Conservation (phyloP, 2,329 filamentous ascomycete genomes). For the Ascochyta pisi region DNA sequence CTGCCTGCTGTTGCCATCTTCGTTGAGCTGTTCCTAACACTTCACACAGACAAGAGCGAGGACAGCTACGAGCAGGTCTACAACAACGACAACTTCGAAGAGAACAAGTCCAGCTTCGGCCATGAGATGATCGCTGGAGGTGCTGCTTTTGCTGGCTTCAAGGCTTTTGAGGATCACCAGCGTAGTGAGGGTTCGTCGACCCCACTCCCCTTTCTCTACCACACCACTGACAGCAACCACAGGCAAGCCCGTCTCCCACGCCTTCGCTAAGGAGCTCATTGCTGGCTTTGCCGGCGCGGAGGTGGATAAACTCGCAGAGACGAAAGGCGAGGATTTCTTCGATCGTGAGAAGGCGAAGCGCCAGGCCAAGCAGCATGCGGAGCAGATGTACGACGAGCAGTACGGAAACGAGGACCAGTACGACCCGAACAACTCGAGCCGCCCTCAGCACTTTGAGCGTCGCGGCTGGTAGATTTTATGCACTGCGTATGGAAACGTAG, state of each 20-base stretch:
- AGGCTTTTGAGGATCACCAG: constrained; percentile 78
- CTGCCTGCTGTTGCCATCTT: background rate
- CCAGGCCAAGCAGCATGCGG: constrained; percentile 52
- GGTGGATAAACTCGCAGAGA: constrained; percentile 69
- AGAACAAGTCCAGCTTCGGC: constrained; percentile 68
- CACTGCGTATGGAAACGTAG: constrained; percentile 1
- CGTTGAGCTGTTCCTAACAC: constrained; percentile 1
- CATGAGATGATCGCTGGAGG: constrained; percentile 80
- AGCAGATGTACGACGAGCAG: constrained; percentile 59
- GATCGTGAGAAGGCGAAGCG: constrained; percentile 58
- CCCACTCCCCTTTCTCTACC: background rate
- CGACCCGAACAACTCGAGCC: constrained; percentile 52
- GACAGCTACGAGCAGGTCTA: constrained; percentile 64
- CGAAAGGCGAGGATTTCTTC: constrained; percentile 58
- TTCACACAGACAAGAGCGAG: constrained; percentile 57
- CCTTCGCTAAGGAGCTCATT: constrained; percentile 78
- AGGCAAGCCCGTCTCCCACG: constrained; percentile 75
- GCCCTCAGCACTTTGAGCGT: constrained; percentile 40
- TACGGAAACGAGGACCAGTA: constrained; percentile 53
- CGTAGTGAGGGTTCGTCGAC: constrained; percentile 67
- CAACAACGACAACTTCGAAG: constrained; percentile 52
- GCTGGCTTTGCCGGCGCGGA: constrained; percentile 68
- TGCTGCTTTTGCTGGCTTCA: constrained; percentile 80
- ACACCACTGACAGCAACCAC: background rate
- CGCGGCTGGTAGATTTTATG: constrained; percentile 35